Base-by-base conservation (phyloP, 2,329 filamentous ascomycete genomes). In the Pyricularia sp. region DNA sequence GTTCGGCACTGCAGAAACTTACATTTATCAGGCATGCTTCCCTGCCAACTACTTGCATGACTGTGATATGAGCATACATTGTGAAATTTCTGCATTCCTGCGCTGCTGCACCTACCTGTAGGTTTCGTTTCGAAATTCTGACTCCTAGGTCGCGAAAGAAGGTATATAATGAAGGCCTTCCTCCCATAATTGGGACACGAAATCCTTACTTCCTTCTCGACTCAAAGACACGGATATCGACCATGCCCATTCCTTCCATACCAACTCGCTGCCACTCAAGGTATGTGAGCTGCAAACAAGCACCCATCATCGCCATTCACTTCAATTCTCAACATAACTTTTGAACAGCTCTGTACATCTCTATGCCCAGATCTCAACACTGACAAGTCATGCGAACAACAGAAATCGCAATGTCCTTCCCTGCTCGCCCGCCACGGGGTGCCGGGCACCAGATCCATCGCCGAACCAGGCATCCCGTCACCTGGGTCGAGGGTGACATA, bases 401-500 rank as follows among this genome's bases (percentile, higher is more conserved):
- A 30, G 11, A 36, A 36, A 31, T 36, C 11, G 23, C 23, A 28
- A 66, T 58, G 65, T 30, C 65, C n/a, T 59, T n/a, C 17, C 25
- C 11, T 55, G 7, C 14, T 20, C 36, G 10, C 36, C 2, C 5
- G 11, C 42, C 42, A 50, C 4, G 1, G 17, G 17, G 42, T 50
- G 42, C 42, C 20, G 42, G 23, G 14, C 36, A 20, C 31, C 64
- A 65, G 9, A n/a, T 4, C 10, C 9, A 50, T 36, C 1, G 25
- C 65, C 31, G 17, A 11, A 23, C 65, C 31, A 66, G 23, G 23
- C 58, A 14, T 1, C 7, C 65, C 4, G 14, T 31, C 65, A 12
- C 14, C 42, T 71, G 69, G 72, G 31, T 70, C 42, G 71, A 71
- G n/a, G 76, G 77, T 3, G 75, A 79, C 10, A 74, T 79, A 50